Evolutionary conservation across 23 red algal genomes (phyloP).

Genomic region (Cyanidiococcus yangmingshanensis): DNA sequence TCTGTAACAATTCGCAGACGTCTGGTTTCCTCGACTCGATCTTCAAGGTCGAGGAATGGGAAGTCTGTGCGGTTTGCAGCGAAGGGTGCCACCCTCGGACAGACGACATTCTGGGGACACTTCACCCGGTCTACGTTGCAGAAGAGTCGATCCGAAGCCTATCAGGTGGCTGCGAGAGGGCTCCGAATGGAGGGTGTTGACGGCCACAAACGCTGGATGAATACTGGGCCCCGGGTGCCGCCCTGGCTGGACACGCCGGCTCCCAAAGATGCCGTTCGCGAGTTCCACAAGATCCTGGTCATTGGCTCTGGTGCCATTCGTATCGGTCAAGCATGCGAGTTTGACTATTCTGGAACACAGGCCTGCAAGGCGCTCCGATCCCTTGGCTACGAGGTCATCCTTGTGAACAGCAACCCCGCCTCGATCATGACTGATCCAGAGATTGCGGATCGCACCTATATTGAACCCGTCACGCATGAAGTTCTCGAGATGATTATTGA

Average conservation of each 20-base stretch:
- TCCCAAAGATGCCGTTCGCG: neutral
- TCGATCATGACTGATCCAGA: constrained; percentile 99
- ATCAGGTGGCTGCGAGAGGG: neutral
- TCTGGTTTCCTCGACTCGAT: too few relatives aligned
- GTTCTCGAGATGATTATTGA: constrained; percentile 74
- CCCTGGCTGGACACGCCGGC: neutral
- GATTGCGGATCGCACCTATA: constrained; percentile 89
- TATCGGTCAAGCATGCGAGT: constrained; percentile 96
- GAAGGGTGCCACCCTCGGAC: too few relatives aligned
- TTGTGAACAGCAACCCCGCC: constrained; percentile 94
- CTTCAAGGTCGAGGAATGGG: too few relatives aligned
- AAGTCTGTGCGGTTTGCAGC: too few relatives aligned
- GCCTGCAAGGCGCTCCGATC: constrained; percentile 93
- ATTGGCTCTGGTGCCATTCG: constrained; percentile 95
- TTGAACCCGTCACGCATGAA: constrained; percentile 77
- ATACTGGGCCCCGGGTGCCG: neutral
- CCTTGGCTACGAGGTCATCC: constrained; percentile 76
- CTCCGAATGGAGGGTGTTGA: neutral
- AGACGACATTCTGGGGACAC: too few relatives aligned
- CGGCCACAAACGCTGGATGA: neutral
- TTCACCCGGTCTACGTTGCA: too few relatives aligned
- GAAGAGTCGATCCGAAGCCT: too few relatives aligned
- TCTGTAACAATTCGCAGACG: too few relatives aligned
- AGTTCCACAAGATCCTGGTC: constrained; percentile 39
- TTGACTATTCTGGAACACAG: constrained; percentile 98